A percentile compares a stretch with the other conserved stretches of the same genome.
phyloP scores from a whole-genome alignment of 2,329 filamentous ascomycete species.

The Stagonosporopsis vannaccii region DNA sequence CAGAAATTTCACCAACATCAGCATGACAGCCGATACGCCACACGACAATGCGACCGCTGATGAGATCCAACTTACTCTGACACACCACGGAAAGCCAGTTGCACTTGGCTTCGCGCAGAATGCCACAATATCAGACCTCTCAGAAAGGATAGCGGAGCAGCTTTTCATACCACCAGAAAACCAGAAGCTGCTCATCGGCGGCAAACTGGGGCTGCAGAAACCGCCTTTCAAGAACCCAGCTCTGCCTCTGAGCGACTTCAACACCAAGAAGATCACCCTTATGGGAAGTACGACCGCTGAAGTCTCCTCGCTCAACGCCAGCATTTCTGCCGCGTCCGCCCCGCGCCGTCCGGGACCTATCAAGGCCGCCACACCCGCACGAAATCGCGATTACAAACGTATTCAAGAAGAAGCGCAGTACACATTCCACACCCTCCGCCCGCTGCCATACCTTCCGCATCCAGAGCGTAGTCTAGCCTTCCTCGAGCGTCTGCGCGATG shows the following conservation, averaged over 20 bases:
- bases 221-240: slow-evolving; percentile 67
- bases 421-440: slow-evolving; percentile 80
- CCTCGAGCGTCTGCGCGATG: slow-evolving; percentile 77
- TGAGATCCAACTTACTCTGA: slow-evolving; percentile 55
- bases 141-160: slow-evolving; percentile 61
- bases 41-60: slow-evolving; percentile 20
- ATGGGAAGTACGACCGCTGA: slow-evolving; percentile 70
- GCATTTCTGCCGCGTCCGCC: slow-evolving; percentile 49
- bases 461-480: slow-evolving; percentile 75
- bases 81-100: slow-evolving; percentile 62
- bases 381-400: slow-evolving; percentile 56
- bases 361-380: slow-evolving; percentile 50
- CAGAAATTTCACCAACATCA: background rate
- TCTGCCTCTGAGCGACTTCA: slow-evolving; percentile 59
- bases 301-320: slow-evolving; percentile 60
- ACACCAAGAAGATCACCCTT: slow-evolving; percentile 68
- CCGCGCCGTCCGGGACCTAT: slow-evolving; percentile 51
- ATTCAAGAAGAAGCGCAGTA: slow-evolving; percentile 70
- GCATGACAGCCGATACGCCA: slow-evolving; percentile 25
- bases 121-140: slow-evolving; percentile 66
- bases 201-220: slow-evolving; percentile 71
- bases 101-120: slow-evolving; percentile 56
- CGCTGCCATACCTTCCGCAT: slow-evolving; percentile 78
- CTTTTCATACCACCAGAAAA: slow-evolving; percentile 68
- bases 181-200: slow-evolving; percentile 72